Conservation (phyloP, 805 yeast species). For the Sungouiella thailandica region DNA sequence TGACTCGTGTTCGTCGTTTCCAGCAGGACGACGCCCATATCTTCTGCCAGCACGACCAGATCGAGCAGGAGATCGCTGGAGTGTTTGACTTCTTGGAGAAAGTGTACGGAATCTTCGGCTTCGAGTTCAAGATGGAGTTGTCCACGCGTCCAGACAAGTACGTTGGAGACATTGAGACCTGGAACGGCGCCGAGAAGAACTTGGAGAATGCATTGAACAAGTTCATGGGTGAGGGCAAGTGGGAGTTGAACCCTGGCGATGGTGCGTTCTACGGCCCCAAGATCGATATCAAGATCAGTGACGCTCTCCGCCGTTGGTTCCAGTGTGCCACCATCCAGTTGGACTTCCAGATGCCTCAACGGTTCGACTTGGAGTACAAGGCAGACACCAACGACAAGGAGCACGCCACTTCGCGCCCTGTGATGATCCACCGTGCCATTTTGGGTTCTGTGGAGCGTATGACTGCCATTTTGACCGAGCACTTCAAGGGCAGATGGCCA, state of each 20-base stretch:
- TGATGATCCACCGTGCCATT: slow-evolving; percentile 98
- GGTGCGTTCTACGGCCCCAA: slow-evolving; percentile 97
- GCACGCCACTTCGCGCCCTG: slow-evolving; percentile 75
- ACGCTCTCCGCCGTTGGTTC: slow-evolving; percentile 93
- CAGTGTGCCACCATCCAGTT: slow-evolving; percentile 99
- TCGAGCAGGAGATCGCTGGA: slow-evolving; percentile 76
- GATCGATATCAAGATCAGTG: slow-evolving; percentile 93
- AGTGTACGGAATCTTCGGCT: slow-evolving; percentile 88
- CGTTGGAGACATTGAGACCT: slow-evolving; percentile 89
- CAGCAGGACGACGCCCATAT: slow-evolving; percentile 99
- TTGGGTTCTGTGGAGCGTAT: slow-evolving; percentile 98
- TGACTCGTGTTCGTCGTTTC: slow-evolving; percentile 97
- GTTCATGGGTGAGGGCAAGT: slow-evolving; percentile 72
- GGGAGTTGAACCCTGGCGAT: slow-evolving; percentile 96
- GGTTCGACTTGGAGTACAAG: slow-evolving; percentile 88
- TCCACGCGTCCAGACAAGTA: slow-evolving; percentile 96
- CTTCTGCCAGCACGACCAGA: slow-evolving; percentile 91
- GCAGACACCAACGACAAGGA: slow-evolving; percentile 52
- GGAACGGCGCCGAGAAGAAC: slow-evolving; percentile 88
- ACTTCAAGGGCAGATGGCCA: slow-evolving; percentile 99
- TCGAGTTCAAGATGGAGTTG: slow-evolving; percentile 93
- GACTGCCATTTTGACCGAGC: slow-evolving; percentile 98
- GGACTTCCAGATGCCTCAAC: slow-evolving; percentile 95
- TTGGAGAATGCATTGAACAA: slow-evolving; percentile 76
- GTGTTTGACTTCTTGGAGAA: slow-evolving; percentile 81